A percentile compares a stretch with the other conserved stretches of the same genome.
These are phyloP conservation scores for Penicillium sp. DNA, from an alignment of 2,329 filamentous ascomycete genomes.

Conservation along the genomic window DNA sequence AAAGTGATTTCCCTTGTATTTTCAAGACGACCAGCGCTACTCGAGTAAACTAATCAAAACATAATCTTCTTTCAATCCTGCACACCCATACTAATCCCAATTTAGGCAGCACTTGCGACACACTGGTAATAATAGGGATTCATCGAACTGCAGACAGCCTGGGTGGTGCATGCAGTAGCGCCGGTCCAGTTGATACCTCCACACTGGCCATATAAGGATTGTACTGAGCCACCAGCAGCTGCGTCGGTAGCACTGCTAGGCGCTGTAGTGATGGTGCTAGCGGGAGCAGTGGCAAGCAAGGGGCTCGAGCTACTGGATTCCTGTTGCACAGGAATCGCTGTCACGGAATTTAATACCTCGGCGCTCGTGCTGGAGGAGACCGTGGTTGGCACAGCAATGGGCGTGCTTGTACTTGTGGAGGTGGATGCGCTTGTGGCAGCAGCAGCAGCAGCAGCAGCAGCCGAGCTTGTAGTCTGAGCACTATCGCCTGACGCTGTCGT, in stretches of 20 bases:
- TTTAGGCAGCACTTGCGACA: slow-evolving; percentile 12
- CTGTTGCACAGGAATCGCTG: neutral
- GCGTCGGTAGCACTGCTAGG: neutral
- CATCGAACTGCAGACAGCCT: slow-evolving; percentile 14
- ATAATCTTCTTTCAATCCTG: neutral
- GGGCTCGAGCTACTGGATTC: neutral
- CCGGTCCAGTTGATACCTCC: slow-evolving; percentile 18
- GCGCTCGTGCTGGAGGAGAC: neutral
- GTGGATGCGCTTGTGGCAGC: neutral
- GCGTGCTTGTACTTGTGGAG: neutral
- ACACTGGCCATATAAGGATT: slow-evolving; percentile 20
- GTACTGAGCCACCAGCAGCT: slow-evolving; percentile 4
- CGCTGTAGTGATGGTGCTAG: neutral
- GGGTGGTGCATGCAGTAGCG: slow-evolving; percentile 11
- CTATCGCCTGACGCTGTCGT: slow-evolving; percentile 8
- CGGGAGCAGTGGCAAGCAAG: neutral
- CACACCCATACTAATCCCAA: neutral
- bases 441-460: neutral
- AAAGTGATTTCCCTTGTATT: neutral
- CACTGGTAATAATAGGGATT: slow-evolving; percentile 21
- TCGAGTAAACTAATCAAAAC: neutral
- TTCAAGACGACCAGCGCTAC: neutral
- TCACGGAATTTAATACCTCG: neutral
- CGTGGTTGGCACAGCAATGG: neutral
- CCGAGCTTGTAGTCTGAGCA: neutral